Base-by-base conservation (phyloP, 2,329 filamentous ascomycete genomes). In the Tolypocladium ovalisporum region DNA sequence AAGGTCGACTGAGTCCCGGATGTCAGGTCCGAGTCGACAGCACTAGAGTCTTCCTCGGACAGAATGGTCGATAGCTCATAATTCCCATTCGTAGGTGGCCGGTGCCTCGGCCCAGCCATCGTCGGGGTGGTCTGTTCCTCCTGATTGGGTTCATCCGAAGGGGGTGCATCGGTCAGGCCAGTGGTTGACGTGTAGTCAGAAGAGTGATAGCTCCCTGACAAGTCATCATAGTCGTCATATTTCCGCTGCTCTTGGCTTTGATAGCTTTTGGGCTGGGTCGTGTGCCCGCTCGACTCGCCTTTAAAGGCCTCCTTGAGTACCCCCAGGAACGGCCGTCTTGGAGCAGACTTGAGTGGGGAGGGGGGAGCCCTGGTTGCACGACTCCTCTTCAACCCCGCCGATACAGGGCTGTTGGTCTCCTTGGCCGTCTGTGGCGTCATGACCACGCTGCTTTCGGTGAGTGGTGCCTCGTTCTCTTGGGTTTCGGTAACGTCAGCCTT, bases 301-400 rank as follows among this genome's bases (percentile, higher is more conserved):
- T 78, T 78, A 63, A 87, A 86, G 4, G 83, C 84, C 59, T 84
- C 82, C 56, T 80, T 81, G 10, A 87, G 69, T 52, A 78, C 77
- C 44, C 84, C 83, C 27, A 83, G 76, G 56, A 86, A 75, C 0
- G 79, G 79, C 39, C 75, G 75, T 64, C 79, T 84, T 15, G 65
- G 65, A 2, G 65, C 68, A 0, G 74, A 61, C 64, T 80, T 85
- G 8, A 75, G 56, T 1, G 81, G 77, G 7, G 80, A 77, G 1
- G 79, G 71, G 2, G 73, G 65, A 58, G 66, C 75, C 61, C 81
- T 77, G 35, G 79, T 84, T 27, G 84, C 83, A 49, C 76, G 75
- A 53, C 79, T 82, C 63, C 84, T 76, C 68, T 76, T 82, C 32
- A 86, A 68, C 1, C 76, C 76, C 2, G 66, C 67, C 3, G 74